Evolutionary conservation across 805 yeast genomes (phyloP), one percentile per base, ranked within the genome.

Genomic region (Ogataea ramenticola): DNA sequence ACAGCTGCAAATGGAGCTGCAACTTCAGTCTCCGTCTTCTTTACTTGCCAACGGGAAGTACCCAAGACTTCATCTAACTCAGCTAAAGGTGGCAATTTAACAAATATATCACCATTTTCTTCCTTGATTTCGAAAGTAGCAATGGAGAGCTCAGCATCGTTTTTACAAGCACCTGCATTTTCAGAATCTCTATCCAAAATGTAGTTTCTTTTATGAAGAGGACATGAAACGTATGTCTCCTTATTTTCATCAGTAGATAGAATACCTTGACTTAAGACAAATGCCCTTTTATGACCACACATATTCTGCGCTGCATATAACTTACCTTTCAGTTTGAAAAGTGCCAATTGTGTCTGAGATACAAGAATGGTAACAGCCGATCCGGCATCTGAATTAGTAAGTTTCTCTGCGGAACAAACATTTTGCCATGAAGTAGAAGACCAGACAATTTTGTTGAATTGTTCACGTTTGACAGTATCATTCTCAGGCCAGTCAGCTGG

Each of bases 211-310:
- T 61, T 61, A 46, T 66, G 70, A 40, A 66, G 49, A 1, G 71
- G 71, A 50, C 70, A 64, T 6, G 68, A 59, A 15, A 66, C 53
- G 42, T 61, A 63, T 3, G 64, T 53, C 20, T 56, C 49, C 15
- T 59, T 54, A 31, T 55, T 51, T 29, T 56, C 64, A 45, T 63
- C 67, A 22, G 57, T 53, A 4, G 62, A 57, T 14, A 64, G 38
- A 19, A 63, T 59, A 37, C 70, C 70, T 46, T 64, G 67, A 21
- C 60, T 55, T 30, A 66, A 48, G 1, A 64, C 66, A 54, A 66
- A 66, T 1, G 70, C 63, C n/a, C 67, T 51, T 30, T 62, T 59
- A 44, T 66, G 68, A n/a, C 66, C 66, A 49, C 70, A 66, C 68
- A 66, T 64, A 47, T 65, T 65, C 41, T 66, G 70, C 14, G 65